Base-by-base conservation (phyloP, 208 protist genomes). In the Strigomonas culicis region DNA sequence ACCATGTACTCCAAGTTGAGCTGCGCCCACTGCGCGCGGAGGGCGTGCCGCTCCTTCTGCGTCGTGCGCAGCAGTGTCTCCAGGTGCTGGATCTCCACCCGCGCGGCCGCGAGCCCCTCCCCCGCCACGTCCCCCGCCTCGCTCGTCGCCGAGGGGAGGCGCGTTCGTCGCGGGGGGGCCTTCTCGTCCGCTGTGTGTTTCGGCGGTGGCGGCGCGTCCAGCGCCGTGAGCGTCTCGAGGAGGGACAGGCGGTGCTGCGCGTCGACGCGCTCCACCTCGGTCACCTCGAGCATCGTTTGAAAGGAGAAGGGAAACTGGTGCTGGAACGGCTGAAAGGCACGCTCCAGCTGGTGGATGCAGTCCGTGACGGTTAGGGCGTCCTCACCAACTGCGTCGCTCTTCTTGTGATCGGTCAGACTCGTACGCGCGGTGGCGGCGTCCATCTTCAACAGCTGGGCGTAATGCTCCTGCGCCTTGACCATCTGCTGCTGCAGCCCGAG, bases 1-100 rank as follows among this genome's bases (percentile, higher is more conserved):
- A 4, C 17, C 6, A 59, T 59, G 31, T 46, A 59, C 21, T 59
- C 55, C 30, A 32, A 21, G 30, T 59, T 59, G 13, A 59, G 25
- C n/a, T 59, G 11, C 28, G 17, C 19, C 10, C 17, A 44, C 55
- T 59, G 55, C 17, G 11, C 28, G 7, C 55, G 55, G 8, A 59
- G 55, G n/a, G 55, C 55, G 6, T 36, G 10, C 17, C 30, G 22
- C 55, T 59, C 55, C 10, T 59, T 44, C 8, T 22, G 13, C 2
- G 34, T 25, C 11, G 25, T 44, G 13, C 8, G 4, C 2, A 59
- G 30, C 10, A 43, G 55, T n/a, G 3, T 15, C 4, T 46, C 8
- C 44, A 46, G 55, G n/a, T 15, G 55, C 4, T 44, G 17, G 34
- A 44, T 59, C 2, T 21, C 28, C 4, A 11, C 30, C 6, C 22